These are phyloP conservation scores for Trypanosoma mega DNA, from an alignment of 208 protist species.

Conservation along the genomic window DNA sequence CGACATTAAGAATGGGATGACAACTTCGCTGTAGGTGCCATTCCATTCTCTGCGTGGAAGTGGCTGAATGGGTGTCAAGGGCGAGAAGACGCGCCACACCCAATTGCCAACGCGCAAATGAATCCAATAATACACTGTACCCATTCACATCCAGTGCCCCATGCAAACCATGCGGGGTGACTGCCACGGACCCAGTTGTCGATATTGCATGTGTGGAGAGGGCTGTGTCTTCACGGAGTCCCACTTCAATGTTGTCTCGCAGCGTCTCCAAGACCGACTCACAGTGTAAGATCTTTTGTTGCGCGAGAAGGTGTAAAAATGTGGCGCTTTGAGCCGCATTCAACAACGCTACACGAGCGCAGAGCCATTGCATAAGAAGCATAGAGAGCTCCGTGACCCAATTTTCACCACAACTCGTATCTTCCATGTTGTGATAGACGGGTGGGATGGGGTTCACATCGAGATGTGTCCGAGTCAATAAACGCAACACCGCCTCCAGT, in stretches of 20 bases:
- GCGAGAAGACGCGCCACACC: slow-evolving; percentile 14
- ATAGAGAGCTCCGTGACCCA: slow-evolving; percentile 29
- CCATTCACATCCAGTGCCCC: slow-evolving; percentile 4
- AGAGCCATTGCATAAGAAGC: slow-evolving; percentile 43
- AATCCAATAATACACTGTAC: slow-evolving; percentile 41
- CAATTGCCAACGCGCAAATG: slow-evolving; percentile 50
- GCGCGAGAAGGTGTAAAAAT: slow-evolving; percentile 59
- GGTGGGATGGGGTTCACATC: slow-evolving; percentile 22
- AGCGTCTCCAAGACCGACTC: slow-evolving; percentile 60
- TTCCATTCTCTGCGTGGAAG: too few relatives aligned
- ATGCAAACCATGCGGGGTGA: background rate
- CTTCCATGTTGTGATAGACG: background rate
- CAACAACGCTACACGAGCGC: slow-evolving; percentile 26
- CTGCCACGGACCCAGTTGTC: slow-evolving; percentile 12
- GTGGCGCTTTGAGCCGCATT: slow-evolving; percentile 32
- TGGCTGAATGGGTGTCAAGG: background rate
- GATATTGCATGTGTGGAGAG: background rate
- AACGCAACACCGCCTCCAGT: slow-evolving; percentile 25
- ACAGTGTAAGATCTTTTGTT: slow-evolving; percentile 43
- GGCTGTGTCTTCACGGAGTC: slow-evolving; percentile 11
- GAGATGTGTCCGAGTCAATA: slow-evolving; percentile 31
- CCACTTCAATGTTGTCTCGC: slow-evolving; percentile 48
- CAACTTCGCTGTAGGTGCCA: background rate
- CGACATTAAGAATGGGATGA: slow-evolving; percentile 46
- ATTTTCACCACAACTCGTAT: background rate